Base-by-base conservation (phyloP, 805 yeast genomes). In the Candida adriatica region DNA sequence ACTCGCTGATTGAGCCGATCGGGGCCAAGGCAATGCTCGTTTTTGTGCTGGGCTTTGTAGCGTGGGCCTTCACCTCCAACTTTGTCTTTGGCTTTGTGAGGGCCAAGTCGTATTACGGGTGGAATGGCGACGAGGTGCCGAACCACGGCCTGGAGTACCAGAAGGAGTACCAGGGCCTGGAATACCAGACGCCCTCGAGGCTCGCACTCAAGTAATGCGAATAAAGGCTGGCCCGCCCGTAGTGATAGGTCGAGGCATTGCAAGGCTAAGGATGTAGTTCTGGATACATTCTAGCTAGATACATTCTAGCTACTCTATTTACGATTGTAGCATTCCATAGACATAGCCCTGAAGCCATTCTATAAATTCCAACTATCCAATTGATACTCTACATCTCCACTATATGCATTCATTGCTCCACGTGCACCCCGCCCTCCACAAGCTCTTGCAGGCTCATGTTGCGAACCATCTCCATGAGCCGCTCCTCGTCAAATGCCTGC, bases 21-120 rank as follows among this genome's bases (percentile, higher is more conserved):
- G 78, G 84, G 4, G 56, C 68, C 39, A 76, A 79, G 49, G 72
- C 80, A 13, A 60, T 76, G 27, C 20, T 64, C 4, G 64, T 75
- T 4, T 46, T 71, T 9, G 42, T 62, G 4, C 41, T 64, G 8
- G 56, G 55, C 2, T 37, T 66, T 8, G 44, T 64, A 1, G 58
- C 66, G n/a, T 58, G 73, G 59, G 48, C 70, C 13, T 80, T 78
- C 48, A 61, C 70, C 4, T 68, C 77, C 17, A 82, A 82, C 48
- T 75, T 80, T 40, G 54, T 73, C 3, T 72, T 77, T 49, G 88
- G 88, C 1, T 81, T 75, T 41, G 59, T 79, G 4, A 59, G 85
- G 33, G 86, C 66, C 8, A 62, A 59, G 35, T 55, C 58, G 6
- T 63, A 62, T 35, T 63, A 62, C 34, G 66, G 66, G 4, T 51